Evolutionary conservation across 768 basidiomycete genomes (phyloP).

Genomic region (Suillus clintonianus): DNA sequence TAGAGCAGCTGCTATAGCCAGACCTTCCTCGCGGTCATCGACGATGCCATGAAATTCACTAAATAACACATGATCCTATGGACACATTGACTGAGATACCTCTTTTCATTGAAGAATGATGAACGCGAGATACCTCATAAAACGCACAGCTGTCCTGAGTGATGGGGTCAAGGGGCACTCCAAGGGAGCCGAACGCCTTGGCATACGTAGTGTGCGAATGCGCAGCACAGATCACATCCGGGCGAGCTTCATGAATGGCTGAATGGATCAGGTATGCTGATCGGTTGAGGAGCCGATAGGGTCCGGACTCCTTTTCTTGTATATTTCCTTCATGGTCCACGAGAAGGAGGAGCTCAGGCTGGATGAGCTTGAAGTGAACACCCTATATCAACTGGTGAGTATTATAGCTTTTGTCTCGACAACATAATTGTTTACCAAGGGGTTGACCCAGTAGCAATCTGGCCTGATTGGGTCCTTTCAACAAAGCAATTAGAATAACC

Average conservation of each 20-base stretch:
- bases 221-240: constrained; percentile 36
- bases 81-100: not conserved
- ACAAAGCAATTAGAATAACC: not conserved
- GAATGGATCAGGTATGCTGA: constrained; percentile 42
- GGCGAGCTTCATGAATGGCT: constrained; percentile 35
- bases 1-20: constrained; percentile 29
- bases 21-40: constrained; percentile 31
- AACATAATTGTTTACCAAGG: constrained; percentile 33
- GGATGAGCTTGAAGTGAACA: constrained; percentile 47
- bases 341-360: constrained; percentile 45
- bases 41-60: constrained; percentile 37
- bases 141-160: constrained; percentile 38
- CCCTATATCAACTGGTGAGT: constrained; percentile 28
- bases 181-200: constrained; percentile 40
- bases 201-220: constrained; percentile 38
- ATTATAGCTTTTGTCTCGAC: not conserved
- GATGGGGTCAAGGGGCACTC: constrained; percentile 31
- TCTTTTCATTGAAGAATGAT: not conserved
- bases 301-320: constrained; percentile 32
- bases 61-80: constrained; percentile 32
- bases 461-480: constrained; percentile 39
- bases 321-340: constrained; percentile 42
- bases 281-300: constrained; percentile 34
- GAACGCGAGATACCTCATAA: constrained; percentile 21
- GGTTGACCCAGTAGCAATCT: constrained; percentile 52